Base-by-base conservation (phyloP, 257 asterid species). In the Solanum tarapatanum region DNA sequence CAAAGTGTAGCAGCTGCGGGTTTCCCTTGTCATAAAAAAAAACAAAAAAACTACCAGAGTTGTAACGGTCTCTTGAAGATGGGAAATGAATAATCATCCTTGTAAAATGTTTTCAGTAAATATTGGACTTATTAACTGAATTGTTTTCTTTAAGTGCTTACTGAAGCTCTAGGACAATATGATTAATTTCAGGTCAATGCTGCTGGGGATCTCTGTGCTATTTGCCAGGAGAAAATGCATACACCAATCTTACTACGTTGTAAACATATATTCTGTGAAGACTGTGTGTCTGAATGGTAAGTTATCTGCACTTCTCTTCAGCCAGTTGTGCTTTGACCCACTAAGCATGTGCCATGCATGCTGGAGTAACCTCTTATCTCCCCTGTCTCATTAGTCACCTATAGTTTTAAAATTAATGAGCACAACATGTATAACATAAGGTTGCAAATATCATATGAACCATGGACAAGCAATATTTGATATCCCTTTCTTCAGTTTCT, bases 191-290 rank as follows among this genome's bases (percentile, higher is more conserved):
- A 94, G 98, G 98, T 93, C 62, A 84, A 82, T 89, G 98, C 96
- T 55, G 97, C 92, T 16, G 98, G 98, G 80, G 98, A 95, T 89
- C 89, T 95, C 69, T 94, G 98, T 88, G 98, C 98, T 86, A 95
- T 95, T 89, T 95, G 98, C 90, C 98, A 95, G 94, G 98, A 95
- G 89, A 94, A 95, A 66, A 91, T 95, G 98, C 98, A 95, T 48
- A 91, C 92, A 4, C 98, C 98, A 45, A 94, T 95, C 84, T 92
- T 95, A 13, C 88, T 95, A 36, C 96, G 97, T 19, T 95, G 98
- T 92, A 94, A 95, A 87, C 98, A 95, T 91, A 91, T 95, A 89
- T 95, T 95, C 88, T 95, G 98, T 74, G 98, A 95, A 90, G 98
- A 94, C 84, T 95, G 98, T 84, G 98, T 93, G 30, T 94, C 96